Conservation (phyloP, 192 early-diverging fungal species). For the Powellomyces hirtus region DNA sequence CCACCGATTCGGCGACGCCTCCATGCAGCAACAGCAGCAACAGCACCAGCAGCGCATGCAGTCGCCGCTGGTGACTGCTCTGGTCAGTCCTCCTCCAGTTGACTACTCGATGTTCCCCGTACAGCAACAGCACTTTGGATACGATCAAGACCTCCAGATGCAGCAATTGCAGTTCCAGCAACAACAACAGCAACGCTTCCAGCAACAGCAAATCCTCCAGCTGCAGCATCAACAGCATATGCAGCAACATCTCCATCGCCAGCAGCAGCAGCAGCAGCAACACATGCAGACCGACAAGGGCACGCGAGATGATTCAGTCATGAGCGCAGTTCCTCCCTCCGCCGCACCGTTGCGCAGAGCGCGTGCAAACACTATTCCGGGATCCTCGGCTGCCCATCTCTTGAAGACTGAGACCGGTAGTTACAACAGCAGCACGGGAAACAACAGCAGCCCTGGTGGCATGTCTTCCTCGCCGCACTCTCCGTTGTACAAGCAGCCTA, state of each 20-base stretch:
- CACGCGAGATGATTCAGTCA: neutral
- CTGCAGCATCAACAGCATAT: neutral
- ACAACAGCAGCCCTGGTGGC: neutral
- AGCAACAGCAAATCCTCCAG: neutral
- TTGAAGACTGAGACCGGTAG: neutral
- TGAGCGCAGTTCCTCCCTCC: neutral
- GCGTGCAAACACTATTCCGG: neutral
- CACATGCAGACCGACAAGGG: neutral
- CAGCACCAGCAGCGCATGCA: neutral
- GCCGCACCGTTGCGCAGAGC: neutral
- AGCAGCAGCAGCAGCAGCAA: neutral
- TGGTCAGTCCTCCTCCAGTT: neutral
- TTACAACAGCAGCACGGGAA: neutral
- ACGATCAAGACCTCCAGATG: neutral
- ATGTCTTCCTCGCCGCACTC: neutral
- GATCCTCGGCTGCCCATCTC: neutral
- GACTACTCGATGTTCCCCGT: neutral
- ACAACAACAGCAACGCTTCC: neutral
- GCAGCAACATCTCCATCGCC: neutral
- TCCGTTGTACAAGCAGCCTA: neutral
- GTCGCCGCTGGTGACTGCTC: neutral
- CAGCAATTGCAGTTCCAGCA: conserved; percentile 1
- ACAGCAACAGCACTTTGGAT: neutral
- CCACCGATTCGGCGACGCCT: too few species aligned
- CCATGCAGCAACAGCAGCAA: neutral